Evolutionary conservation across 352 stramenopile species (phyloP).

Genomic region (Phytophthora pisi): DNA sequence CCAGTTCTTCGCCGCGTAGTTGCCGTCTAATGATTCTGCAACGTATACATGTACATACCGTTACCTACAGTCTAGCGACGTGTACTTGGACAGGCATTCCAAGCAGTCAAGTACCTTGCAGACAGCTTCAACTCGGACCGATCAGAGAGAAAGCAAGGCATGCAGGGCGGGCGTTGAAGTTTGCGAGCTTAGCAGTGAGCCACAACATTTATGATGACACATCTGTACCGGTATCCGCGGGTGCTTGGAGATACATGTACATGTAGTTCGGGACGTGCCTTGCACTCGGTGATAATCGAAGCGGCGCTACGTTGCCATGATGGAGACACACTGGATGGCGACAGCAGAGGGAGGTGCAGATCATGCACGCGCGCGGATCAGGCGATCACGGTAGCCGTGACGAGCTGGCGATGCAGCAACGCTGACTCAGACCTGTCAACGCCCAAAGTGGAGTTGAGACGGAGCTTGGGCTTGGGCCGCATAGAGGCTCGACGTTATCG

Average conservation of each 20-base stretch:
- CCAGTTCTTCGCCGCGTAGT: conserved; percentile 23
- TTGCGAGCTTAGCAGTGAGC: not conserved
- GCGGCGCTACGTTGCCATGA: not conserved
- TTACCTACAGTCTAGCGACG: not conserved
- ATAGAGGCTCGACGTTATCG: not conserved
- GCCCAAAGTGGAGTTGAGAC: not conserved
- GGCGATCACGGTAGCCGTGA: not conserved
- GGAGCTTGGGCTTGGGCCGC: not conserved
- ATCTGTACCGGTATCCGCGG: not conserved
- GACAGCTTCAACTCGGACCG: conserved; percentile 1
- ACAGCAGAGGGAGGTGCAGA: not conserved
- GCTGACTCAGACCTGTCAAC: not conserved
- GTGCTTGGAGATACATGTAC: not conserved
- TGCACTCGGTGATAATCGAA: not conserved
- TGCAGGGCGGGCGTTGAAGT: not conserved
- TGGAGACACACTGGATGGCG: not conserved
- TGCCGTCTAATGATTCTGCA: not conserved
- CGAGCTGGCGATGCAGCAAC: not conserved
- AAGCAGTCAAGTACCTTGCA: too few relatives aligned
- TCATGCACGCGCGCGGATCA: not conserved
- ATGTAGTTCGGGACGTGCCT: too few relatives aligned
- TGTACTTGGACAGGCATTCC: too few relatives aligned
- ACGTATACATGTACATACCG: not conserved
- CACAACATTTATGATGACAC: not conserved
- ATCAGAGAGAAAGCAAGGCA: not conserved